Evolutionary conservation across 2,329 filamentous ascomycete genomes (phyloP).

Genomic region (Aureobasidium sp.): DNA sequence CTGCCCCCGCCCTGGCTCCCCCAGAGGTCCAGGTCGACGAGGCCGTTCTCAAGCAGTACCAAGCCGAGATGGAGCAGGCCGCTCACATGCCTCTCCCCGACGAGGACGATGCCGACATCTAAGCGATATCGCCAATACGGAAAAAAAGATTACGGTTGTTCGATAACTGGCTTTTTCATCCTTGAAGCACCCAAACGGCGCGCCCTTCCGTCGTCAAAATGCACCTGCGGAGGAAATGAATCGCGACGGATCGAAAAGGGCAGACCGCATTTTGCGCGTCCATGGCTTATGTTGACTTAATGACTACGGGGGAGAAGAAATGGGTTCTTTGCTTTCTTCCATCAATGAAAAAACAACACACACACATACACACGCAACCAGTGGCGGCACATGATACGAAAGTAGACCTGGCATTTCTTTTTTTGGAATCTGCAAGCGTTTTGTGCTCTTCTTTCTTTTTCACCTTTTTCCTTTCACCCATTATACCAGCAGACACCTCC

Average conservation of each 20-base stretch:
- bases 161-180: not conserved
- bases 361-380: not conserved
- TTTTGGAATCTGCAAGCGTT: constrained; percentile 17
- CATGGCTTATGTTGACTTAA: constrained; percentile 12
- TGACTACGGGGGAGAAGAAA: constrained; percentile 6
- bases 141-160: not conserved
- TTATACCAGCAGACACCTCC: constrained; percentile 1
- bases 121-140: constrained; percentile 25
- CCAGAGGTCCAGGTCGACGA: constrained; percentile 87
- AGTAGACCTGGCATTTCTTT: constrained; percentile 13
- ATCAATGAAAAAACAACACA: constrained; percentile 13
- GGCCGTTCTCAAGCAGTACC: constrained; percentile 71
- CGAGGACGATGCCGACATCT: constrained; percentile 73
- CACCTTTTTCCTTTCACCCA: not conserved
- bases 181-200: constrained; percentile 1
- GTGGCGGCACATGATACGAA: not conserved
- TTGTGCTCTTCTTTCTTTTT: constrained; percentile 1
- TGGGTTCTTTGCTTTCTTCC: constrained; percentile 14
- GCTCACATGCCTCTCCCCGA: constrained; percentile 80
- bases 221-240: constrained; percentile 1
- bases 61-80: constrained; percentile 80
- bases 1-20: constrained; percentile 86
- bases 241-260: not conserved
- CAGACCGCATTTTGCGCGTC: constrained; percentile 11
- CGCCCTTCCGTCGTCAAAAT: constrained; percentile 10